These are phyloP conservation scores for Hemisphaericaspora xylofermentans DNA, from an alignment of 1,139 yeast genomes.

Conservation along the genomic window DNA sequence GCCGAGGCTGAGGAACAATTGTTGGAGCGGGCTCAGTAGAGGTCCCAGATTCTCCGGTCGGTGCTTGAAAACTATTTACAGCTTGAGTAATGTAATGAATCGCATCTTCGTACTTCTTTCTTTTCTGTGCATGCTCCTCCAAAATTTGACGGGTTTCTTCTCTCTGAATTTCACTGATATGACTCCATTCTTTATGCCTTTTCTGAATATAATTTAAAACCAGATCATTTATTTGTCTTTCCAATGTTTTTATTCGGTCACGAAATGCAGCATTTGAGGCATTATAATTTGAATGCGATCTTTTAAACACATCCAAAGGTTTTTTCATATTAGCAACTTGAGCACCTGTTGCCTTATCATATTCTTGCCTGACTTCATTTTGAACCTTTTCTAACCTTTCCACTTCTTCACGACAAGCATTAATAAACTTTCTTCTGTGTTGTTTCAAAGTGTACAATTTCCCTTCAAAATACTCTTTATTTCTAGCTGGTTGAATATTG, in stretches of 20 bases:
- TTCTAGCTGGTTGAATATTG: not conserved
- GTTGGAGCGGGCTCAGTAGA: not conserved
- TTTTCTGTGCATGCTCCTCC: not conserved
- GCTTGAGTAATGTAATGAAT: not conserved
- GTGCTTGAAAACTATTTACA: not conserved
- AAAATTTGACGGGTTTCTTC: not conserved
- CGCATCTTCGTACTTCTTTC: not conserved
- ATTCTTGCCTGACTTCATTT: not conserved
- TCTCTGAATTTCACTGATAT: not conserved
- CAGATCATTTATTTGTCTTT: conserved; percentile 1
- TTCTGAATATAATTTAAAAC: not conserved
- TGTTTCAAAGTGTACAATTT: not conserved
- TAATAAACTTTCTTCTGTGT: not conserved
- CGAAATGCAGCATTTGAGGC: no score
- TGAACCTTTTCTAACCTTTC: not conserved
- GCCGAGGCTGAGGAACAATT: not conserved
- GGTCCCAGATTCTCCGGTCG: not conserved
- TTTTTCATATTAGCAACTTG: not conserved
- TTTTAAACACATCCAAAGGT: not conserved
- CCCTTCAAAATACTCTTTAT: not conserved
- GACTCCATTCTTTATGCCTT: not conserved
- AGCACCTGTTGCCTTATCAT: not conserved
- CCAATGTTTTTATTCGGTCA: not conserved
- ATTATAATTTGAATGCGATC: not conserved
- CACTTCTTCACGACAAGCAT: not conserved